Percentiles rank a stretch among this genome's conserved stretches.
Evolutionary conservation across 768 basidiomycete species (phyloP).

Genomic region (Suillus paluster): DNA sequence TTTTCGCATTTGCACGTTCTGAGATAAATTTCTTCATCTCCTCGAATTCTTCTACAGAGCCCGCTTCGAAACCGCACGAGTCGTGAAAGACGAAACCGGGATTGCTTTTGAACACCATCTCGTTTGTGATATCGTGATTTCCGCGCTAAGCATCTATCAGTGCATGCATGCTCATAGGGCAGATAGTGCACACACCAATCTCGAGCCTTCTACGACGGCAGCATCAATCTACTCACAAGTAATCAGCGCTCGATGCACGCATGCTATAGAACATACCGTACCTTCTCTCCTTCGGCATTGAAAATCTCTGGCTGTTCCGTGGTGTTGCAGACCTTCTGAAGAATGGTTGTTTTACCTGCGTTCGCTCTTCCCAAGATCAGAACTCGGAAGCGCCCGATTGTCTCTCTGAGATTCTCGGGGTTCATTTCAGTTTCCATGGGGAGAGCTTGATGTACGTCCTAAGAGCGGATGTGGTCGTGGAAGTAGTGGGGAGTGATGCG

Average conservation of each 20-base stretch:
- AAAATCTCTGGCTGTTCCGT: background rate
- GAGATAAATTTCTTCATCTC: background rate
- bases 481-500: no score
- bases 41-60: background rate
- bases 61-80: background rate
- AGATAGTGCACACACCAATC: slow-evolving; percentile 18
- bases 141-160: background rate
- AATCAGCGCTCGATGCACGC: background rate
- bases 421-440: no score
- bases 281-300: background rate
- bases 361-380: background rate
- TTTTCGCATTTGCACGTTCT: background rate
- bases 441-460: no score
- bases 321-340: background rate
- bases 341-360: background rate
- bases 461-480: no score
- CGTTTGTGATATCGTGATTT: no score
- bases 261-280: background rate
- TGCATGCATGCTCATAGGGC: no score
- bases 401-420: background rate
- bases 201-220: background rate
- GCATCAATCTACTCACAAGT: background rate
- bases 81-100: slow-evolving; percentile 37
- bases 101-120: no score
- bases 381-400: background rate